Evolutionary conservation across 169 alveolate genomes (phyloP).

Genomic region (Plasmodium malariae): DNA sequence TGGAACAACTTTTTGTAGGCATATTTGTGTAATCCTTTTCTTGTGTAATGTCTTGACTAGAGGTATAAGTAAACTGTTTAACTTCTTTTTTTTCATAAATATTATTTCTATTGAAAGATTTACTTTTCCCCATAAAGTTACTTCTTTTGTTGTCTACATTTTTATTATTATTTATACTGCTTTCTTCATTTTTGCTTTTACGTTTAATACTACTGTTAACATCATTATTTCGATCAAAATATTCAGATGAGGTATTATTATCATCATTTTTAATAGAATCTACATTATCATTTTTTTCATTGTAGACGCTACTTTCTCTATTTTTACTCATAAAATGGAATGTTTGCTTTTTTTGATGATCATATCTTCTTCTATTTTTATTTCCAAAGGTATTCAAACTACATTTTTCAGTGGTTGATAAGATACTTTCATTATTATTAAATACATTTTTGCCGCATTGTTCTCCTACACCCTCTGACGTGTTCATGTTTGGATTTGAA

Average conservation of each 20-base stretch:
- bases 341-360: constrained; percentile 13
- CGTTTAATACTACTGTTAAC: too few species aligned
- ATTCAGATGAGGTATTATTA: neutral
- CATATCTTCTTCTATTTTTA: constrained; percentile 21
- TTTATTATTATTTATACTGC: neutral
- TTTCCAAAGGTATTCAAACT: neutral
- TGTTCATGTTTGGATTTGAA: constrained; percentile 27
- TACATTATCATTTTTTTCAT: neutral
- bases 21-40: constrained; percentile 27
- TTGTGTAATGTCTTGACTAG: constrained; percentile 16
- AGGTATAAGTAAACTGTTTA: neutral
- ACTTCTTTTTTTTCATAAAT: constrained; percentile 43
- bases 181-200: neutral
- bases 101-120: constrained; percentile 43
- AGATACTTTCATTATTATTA: neutral
- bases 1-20: constrained; percentile 8
- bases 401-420: neutral
- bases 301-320: neutral
- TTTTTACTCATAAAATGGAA: constrained; percentile 3
- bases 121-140: constrained; percentile 40
- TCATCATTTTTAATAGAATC: constrained; percentile 21
- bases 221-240: constrained; percentile 11
- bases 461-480: constrained; percentile 8
- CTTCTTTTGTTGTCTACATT: constrained; percentile 14
- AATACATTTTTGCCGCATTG: neutral